Base-by-base conservation (phyloP, 2,329 filamentous ascomycete species). In the Helotiales sp. region DNA sequence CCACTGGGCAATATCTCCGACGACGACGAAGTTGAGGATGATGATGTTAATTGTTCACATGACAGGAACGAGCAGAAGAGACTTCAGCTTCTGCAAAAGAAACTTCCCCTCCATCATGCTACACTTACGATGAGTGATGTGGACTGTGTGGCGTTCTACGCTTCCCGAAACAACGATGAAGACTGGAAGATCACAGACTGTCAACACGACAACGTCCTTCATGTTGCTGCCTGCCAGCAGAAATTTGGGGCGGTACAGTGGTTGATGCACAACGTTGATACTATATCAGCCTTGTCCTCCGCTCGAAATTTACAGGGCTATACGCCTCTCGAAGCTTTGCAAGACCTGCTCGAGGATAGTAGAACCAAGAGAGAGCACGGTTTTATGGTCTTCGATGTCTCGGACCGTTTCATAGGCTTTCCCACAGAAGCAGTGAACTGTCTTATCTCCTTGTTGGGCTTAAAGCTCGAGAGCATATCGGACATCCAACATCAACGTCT, bases 341-440 rank as follows among this genome's bases (percentile, higher is more conserved):
- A 69, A 59, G 54, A 62, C 49, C 52, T 63, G n/a, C 59, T 75
- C 33, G 71, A 75, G 49, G 63, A 49, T 29, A 54, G 64, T 25
- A 61, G 72, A 63, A 71, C 65, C 52, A 52, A 36, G 19, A 17
- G 8, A 44, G 5, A 52, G 48, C 61, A 38, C 40, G 60, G 55
- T n/a, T 66, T 55, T 29, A 33, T 48, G 49, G 60, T 47, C 29
- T 10, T 58, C 4, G 47, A 34, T 24, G 44, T 52, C 52, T 72
- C 72, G 22, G 73, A 75, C 57, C 48, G 65, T 2, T 75, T 75
- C 59, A 9, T 42, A 55, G 73, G 74, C 48, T 69, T 70, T 52
- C 42, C 55, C 30, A 31, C 63, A 24, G 59, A 65, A 17, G 66
- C 66, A 54, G 62, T 73, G 49, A 42, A 25, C 29, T 74, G 69